These are phyloP conservation scores for Coleophoma eucalyptorum DNA, from an alignment of 2,329 filamentous ascomycete species.

Conservation along the genomic window DNA sequence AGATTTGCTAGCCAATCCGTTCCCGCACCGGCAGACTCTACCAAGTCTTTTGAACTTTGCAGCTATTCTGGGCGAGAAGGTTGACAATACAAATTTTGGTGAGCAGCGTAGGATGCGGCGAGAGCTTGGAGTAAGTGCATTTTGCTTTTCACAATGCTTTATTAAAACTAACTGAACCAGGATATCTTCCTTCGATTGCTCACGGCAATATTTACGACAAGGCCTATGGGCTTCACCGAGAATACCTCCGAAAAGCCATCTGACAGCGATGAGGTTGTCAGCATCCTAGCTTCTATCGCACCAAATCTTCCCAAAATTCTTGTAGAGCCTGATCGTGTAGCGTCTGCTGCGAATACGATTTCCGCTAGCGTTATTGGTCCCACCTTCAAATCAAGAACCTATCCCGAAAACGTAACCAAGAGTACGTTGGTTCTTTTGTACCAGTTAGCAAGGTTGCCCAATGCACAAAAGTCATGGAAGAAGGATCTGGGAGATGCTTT, in stretches of 20 bases:
- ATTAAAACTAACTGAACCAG: constrained; percentile 40
- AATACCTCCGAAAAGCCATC: constrained; percentile 38
- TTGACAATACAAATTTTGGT: constrained; percentile 96
- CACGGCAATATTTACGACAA: constrained; percentile 90
- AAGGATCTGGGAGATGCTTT: constrained; percentile 91
- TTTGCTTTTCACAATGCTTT: neutral
- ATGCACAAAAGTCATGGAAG: constrained; percentile 85
- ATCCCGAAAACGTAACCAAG: constrained; percentile 78
- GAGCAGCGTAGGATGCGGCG: constrained; percentile 89
- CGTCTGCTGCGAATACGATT: constrained; percentile 73
- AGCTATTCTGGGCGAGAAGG: constrained; percentile 86
- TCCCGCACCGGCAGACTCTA: constrained; percentile 88
- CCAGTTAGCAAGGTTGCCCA: constrained; percentile 72
- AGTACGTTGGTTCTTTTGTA: constrained; percentile 70
- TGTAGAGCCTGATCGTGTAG: constrained; percentile 79
- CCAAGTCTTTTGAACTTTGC: constrained; percentile 85
- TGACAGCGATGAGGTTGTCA: constrained; percentile 66
- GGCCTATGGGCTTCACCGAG: constrained; percentile 69
- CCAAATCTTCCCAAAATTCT: constrained; percentile 80
- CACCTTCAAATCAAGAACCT: constrained; percentile 76
- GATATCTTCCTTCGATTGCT: constrained; percentile 86
- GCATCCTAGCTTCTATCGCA: constrained; percentile 74
- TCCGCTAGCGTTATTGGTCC: constrained; percentile 81
- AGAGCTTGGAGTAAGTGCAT: constrained; percentile 71
- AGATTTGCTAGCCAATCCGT: constrained; percentile 87